Base-by-base conservation (phyloP, 169 alveolate genomes). In the Eimeria nieschulzi region DNA sequence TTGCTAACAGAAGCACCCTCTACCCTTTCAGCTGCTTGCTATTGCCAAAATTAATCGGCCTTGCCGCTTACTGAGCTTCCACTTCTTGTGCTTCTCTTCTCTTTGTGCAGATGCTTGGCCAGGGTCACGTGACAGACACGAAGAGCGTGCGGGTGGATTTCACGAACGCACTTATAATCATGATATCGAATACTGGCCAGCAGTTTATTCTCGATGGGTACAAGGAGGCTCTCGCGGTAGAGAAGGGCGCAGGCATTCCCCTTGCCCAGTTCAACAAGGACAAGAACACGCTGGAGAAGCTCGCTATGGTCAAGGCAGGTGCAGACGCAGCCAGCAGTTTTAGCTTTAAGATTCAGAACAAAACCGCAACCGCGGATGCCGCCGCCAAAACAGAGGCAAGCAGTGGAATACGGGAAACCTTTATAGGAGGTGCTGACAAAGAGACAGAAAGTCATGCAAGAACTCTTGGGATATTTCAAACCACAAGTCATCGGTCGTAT, bases 111-210 rank as follows among this genome's bases (percentile, higher is more conserved):
- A 64, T 72, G 68, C 88, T 88, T 54, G 87, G 55, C 53, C 76
- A 61, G 53, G 93, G 87, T 7, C 87, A 85, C 33, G 33, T 88
- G 33, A 73, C 98, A 23, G 98, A 97, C 71, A 92, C 97, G 13
- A 94, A 87, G 23, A 98, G 98, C 12, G 95, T 96, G 51, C 94
- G 87, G 46, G 98, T 88, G 8, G 93, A 75, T 59, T 75, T 88
- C 73, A 66, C 87, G 46, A 88, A 61, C 72, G 26, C 75, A 26
- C 59, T 88, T 15, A 61, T 88, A 13, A 88, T 75, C 19, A n/a
- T 73, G 82, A 88, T 80, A 5, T 88, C 93, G 6, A 88, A 88
- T 15, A 56, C 72, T 13, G 87, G 93, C 1, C 75, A 63, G 1
- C 91, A 95, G 91, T 93, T 76, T 56, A 86, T 95, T 63, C 83